phyloP scores from a whole-genome alignment of 352 stramenopile genomes.

The Phytophthora meadii region DNA sequence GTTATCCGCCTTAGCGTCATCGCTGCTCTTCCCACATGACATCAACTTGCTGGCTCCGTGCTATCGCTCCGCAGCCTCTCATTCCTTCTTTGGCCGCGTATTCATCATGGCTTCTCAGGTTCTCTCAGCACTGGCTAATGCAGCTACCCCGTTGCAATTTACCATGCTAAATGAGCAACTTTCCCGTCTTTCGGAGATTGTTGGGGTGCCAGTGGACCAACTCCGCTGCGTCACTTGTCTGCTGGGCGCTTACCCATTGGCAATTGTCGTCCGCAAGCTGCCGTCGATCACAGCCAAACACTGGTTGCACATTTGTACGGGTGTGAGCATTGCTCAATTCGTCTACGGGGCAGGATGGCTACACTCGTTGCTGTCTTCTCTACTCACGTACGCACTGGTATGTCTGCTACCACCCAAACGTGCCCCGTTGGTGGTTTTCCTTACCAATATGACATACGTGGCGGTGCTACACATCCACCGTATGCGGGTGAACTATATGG shows the following conservation, averaged over 20 bases:
- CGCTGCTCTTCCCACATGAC: constrained; percentile 27
- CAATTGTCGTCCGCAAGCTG: constrained; percentile 88
- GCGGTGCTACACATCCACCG: constrained; percentile 94
- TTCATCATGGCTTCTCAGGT: constrained; percentile 22
- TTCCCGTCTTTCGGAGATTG: constrained; percentile 29
- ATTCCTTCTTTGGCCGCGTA: constrained; percentile 25
- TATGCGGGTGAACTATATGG: constrained; percentile 96
- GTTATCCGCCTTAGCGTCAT: constrained; percentile 21
- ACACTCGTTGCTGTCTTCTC: constrained; percentile 93
- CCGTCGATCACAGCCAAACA: constrained; percentile 90
- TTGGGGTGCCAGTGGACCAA: constrained; percentile 66
- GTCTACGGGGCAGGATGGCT: constrained; percentile 94
- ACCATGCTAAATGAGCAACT: constrained; percentile 57
- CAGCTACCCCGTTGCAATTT: constrained; percentile 64
- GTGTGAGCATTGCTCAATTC: constrained; percentile 95
- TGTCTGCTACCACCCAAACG: constrained; percentile 49
- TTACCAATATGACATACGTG: constrained; percentile 94
- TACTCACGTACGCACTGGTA: constrained; percentile 90
- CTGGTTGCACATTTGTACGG: constrained; percentile 90
- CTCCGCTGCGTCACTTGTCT: constrained; percentile 89
- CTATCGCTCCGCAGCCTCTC: constrained; percentile 25
- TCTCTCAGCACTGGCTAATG: constrained; percentile 31
- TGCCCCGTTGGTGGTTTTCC: constrained; percentile 89
- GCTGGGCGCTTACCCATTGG: constrained; percentile 93
- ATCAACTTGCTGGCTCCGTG: constrained; percentile 16